Conservation (phyloP, 768 basidiomycete species). For the Rhodotorula kratochvilovae region DNA sequence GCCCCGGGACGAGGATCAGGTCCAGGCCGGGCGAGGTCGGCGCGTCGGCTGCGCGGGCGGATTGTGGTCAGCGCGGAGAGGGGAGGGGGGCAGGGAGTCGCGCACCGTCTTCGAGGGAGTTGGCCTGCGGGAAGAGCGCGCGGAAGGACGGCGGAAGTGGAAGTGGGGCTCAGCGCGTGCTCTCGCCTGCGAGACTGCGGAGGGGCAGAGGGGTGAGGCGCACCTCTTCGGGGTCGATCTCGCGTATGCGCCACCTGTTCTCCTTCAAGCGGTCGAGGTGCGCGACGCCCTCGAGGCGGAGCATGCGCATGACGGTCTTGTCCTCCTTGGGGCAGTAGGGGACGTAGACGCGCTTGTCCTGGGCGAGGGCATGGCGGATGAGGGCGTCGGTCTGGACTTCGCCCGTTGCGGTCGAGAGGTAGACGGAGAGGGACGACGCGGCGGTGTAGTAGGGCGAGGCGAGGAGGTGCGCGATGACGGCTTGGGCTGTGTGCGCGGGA, state of each 20-base stretch:
- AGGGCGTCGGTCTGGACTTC: constrained; percentile 32
- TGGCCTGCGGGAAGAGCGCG: neutral
- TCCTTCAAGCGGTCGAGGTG: constrained; percentile 18
- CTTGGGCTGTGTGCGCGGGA: constrained; percentile 16
- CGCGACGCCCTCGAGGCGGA: constrained; percentile 8
- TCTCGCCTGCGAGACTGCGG: neutral
- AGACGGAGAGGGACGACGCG: constrained; percentile 18
- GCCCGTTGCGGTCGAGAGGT: constrained; percentile 20
- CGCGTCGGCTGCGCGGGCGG: constrained; percentile 11
- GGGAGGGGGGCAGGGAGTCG: neutral
- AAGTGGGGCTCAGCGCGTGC: neutral
- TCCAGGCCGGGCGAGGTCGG: constrained; percentile 26
- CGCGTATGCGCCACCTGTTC: constrained; percentile 34
- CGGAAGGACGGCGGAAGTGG: no score
- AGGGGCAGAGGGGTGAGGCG: neutral
- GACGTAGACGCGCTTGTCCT: constrained; percentile 29
- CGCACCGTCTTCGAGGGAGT: constrained; percentile 18
- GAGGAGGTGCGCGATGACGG: constrained; percentile 18
- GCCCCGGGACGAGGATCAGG: constrained; percentile 36
- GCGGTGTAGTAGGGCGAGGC: constrained; percentile 13
- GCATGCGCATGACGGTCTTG: constrained; percentile 36
- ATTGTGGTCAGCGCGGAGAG: no score
- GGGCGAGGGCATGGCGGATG: constrained; percentile 22
- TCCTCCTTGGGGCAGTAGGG: constrained; percentile 34
- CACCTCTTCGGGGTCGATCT: constrained; percentile 28